Conservation (phyloP, 75 land plant species). For the Isoetes taiwanensis region DNA sequence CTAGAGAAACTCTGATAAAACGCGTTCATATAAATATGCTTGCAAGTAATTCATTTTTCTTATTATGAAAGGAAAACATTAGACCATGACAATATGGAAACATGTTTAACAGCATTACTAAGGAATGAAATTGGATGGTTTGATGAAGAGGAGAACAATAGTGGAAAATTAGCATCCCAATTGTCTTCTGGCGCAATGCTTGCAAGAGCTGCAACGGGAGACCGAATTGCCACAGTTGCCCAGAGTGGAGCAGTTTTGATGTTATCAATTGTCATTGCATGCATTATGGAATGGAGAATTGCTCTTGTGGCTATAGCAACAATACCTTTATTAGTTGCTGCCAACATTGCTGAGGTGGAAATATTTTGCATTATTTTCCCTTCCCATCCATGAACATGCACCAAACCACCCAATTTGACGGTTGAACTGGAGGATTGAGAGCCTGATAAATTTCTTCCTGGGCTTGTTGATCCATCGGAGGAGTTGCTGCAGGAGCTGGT, state of each 20-base stretch:
- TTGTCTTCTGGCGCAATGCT: not conserved
- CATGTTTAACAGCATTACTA: not conserved
- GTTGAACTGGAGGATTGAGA: too few relatives aligned
- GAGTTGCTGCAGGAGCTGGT: too few relatives aligned
- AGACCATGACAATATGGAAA: too few relatives aligned
- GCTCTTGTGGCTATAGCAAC: not conserved
- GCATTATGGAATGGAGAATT: not conserved
- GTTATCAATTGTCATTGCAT: not conserved
- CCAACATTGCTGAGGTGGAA: not conserved
- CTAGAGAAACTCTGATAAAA: too few relatives aligned
- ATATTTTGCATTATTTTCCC: too few relatives aligned
- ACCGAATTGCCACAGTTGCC: not conserved
- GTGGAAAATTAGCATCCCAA: not conserved
- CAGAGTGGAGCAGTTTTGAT: not conserved
- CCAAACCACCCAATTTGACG: too few relatives aligned
- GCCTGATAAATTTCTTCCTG: too few relatives aligned
- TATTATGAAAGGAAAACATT: too few relatives aligned
- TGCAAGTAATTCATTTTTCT: too few relatives aligned
- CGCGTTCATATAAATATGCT: too few relatives aligned
- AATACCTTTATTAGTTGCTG: not conserved
- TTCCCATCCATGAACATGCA: too few relatives aligned
- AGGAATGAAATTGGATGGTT: slow-evolving; percentile 3
- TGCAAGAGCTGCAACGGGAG: not conserved
- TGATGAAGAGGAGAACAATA: not conserved
- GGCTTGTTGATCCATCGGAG: too few relatives aligned